Conservation (phyloP, 345 rosid species). For the Angophora floribunda region DNA sequence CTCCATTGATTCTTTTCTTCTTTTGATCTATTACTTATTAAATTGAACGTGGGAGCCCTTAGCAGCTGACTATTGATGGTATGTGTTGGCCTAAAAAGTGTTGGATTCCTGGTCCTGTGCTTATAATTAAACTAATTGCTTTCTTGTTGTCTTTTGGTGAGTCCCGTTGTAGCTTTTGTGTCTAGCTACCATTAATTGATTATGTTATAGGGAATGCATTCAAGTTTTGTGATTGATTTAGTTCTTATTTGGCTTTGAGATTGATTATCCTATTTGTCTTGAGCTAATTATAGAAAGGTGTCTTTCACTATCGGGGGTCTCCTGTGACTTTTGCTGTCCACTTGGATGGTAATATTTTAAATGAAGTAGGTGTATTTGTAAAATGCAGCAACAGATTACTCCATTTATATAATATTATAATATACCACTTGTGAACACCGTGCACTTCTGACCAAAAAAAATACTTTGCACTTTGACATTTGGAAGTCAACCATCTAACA, state of each 20-base stretch:
- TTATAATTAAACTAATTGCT: not conserved
- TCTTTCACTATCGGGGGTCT: not conserved
- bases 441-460: too few species aligned
- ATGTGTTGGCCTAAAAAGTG: not conserved
- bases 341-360: not conserved
- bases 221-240: not conserved
- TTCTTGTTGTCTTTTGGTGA: not conserved
- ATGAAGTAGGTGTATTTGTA: not conserved
- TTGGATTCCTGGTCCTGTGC: not conserved
- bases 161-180: not conserved
- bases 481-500: not conserved
- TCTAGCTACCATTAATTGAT: not conserved
- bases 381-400: not conserved
- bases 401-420: not conserved
- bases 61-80: not conserved
- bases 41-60: not conserved
- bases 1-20: not conserved
- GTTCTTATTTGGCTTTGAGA: not conserved
- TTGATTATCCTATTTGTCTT: not conserved
- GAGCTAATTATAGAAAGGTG: not conserved
- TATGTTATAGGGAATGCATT: not conserved
- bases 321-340: not conserved
- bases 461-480: not conserved
- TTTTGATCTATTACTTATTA: not conserved
- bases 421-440: not conserved